A percentile compares a stretch with the other conserved stretches of the same genome.
Conservation (phyloP, 208 protist species). For the Leishmania lainsoni region DNA sequence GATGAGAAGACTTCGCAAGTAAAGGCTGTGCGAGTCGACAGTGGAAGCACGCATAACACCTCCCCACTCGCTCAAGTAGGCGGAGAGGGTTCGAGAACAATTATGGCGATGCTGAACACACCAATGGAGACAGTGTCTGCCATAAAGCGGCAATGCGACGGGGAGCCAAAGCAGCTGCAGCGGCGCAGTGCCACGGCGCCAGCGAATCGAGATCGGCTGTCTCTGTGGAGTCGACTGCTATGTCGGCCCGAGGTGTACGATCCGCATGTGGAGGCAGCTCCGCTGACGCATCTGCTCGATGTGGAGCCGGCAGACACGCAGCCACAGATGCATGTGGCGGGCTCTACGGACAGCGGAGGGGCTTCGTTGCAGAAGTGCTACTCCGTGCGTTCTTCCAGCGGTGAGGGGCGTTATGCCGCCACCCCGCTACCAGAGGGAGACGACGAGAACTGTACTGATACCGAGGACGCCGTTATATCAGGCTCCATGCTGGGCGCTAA, state of each 20-base stretch:
- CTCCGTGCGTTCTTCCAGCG: not conserved
- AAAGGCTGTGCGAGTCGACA: too few species aligned
- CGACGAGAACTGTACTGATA: not conserved
- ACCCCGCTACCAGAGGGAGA: not conserved
- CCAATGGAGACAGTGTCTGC: not conserved
- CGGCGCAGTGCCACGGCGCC: not conserved
- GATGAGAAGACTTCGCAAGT: not conserved
- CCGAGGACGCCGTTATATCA: not conserved
- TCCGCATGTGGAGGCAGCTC: constrained; percentile 32
- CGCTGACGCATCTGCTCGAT: constrained; percentile 20
- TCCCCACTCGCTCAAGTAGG: not conserved
- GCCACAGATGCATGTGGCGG: not conserved
- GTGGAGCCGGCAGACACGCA: not conserved
- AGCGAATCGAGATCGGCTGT: constrained; percentile 6
- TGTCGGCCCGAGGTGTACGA: constrained; percentile 56
- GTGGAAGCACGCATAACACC: not conserved
- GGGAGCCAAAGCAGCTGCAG: not conserved
- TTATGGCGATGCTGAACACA: not conserved
- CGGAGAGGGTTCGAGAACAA: not conserved
- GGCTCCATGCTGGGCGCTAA: not conserved
- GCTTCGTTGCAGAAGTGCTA: not conserved
- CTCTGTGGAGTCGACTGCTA: constrained; percentile 49
- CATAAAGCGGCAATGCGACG: not conserved
- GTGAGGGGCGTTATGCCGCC: not conserved
- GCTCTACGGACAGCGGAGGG: not conserved